These are phyloP conservation scores for Candida stauntonica DNA, from an alignment of 805 yeast species.

Conservation along the genomic window DNA sequence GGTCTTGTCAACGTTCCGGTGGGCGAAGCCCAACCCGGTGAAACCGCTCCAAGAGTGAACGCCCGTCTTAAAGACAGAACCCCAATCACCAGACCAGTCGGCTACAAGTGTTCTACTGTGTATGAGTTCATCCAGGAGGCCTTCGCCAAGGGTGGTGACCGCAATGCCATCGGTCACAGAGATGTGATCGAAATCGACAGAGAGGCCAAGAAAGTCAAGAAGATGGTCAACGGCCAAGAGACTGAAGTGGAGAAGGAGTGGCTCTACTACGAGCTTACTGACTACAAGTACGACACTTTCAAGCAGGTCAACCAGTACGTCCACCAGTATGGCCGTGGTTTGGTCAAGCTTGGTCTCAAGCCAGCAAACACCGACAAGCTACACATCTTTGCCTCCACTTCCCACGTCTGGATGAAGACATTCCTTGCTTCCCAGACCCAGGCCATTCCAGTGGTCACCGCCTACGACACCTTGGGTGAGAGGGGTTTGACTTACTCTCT, in stretches of 20 bases:
- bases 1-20: conserved; percentile 46
- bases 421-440: conserved; percentile 77
- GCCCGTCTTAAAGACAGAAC: conserved; percentile 42
- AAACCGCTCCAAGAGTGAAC: conserved; percentile 79
- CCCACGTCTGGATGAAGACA: conserved; percentile 86
- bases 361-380: conserved; percentile 58
- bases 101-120: conserved; percentile 59
- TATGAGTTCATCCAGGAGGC: conserved; percentile 67
- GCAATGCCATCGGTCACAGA: conserved; percentile 73
- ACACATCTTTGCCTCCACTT: conserved; percentile 86
- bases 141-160: conserved; percentile 48
- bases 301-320: conserved; percentile 48
- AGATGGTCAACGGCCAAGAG: conserved; percentile 73
- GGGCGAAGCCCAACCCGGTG: conserved; percentile 68
- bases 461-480: conserved; percentile 93
- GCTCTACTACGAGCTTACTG: conserved; percentile 76
- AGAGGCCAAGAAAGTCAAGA: conserved; percentile 71
- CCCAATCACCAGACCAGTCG: conserved; percentile 55
- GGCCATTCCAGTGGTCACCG: conserved; percentile 84
- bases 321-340: conserved; percentile 65
- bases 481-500: conserved; percentile 82
- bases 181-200: conserved; percentile 65
- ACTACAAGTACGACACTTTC: conserved; percentile 64
- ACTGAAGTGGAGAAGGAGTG: conserved; percentile 76
- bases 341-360: conserved; percentile 64